Percentiles rank a stretch among this genome's conserved stretches.
Evolutionary conservation across 192 early-diverging fungal genomes (phyloP).

Genomic region (Pecoramyces ruminantium): DNA sequence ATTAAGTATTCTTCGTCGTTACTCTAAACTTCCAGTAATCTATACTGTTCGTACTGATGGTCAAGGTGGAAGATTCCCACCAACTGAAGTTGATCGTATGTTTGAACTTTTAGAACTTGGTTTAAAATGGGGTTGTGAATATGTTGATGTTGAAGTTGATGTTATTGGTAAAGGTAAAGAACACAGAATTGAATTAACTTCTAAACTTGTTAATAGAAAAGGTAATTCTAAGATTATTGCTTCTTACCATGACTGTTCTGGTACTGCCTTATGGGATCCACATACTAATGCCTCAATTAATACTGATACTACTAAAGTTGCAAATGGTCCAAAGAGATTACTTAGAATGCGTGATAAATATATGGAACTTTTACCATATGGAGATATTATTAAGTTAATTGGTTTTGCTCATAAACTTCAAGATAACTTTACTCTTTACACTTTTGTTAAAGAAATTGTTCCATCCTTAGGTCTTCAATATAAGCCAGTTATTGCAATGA

Average conservation of each 20-base stretch:
- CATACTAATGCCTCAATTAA: not conserved
- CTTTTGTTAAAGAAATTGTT: constrained; percentile 35
- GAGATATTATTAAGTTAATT: constrained; percentile 87
- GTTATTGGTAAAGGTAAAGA: constrained; percentile 7
- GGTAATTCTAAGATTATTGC: constrained; percentile 55
- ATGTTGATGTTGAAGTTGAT: constrained; percentile 70
- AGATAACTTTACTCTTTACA: constrained; percentile 68
- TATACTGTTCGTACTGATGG: constrained; percentile 78
- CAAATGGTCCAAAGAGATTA: not conserved
- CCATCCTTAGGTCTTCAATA: not conserved
- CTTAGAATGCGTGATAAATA: constrained; percentile 1
- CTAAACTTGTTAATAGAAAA: constrained; percentile 27
- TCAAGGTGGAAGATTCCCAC: constrained; percentile 75
- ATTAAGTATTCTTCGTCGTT: constrained; percentile 53
- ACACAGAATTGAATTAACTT: constrained; percentile 2
- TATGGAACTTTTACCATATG: constrained; percentile 17
- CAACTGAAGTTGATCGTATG: constrained; percentile 36
- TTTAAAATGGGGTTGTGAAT: constrained; percentile 80
- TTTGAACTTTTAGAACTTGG: constrained; percentile 47
- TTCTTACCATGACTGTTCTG: constrained; percentile 15
- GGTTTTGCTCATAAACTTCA: constrained; percentile 52
- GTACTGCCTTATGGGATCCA: not conserved
- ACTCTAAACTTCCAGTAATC: constrained; percentile 63
- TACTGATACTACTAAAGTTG: not conserved
- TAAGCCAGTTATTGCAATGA: constrained; percentile 78